Base-by-base conservation (phyloP, 2,329 filamentous ascomycete genomes). In the Thielaviopsis punctulata region DNA sequence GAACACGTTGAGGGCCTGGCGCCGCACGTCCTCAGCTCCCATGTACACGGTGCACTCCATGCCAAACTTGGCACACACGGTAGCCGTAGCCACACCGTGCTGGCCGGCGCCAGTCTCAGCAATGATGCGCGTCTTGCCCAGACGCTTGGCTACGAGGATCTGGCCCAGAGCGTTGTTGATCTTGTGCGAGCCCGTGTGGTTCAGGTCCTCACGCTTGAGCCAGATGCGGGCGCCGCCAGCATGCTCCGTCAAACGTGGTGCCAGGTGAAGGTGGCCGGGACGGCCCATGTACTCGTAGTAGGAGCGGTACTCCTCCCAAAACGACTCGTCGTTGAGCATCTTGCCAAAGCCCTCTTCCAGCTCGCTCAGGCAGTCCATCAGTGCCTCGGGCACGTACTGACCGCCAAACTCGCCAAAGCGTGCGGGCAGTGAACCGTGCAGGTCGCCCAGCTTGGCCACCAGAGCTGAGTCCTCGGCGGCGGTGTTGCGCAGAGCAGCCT, bases 31-130 rank as follows among this genome's bases (percentile, higher is more conserved):
- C 69, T 98, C 92, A 62, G 55, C 55, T 61, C 92, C 92, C 92
- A 98, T 98, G 69, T 89, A 98, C 52, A 98, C 85, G 25, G 88
- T 94, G 65, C 92, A 98, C 65, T 90, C 84, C 89, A 98, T 90
- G 63, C 87, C 88, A 62, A 98, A 96, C 69, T 95, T 95, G 63
- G 92, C 92, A 62, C 92, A 96, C 22, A 96, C 88, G 0, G 92
- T 98, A 1, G 92, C 92, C 25, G 92, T 96, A 2, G 92, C 92
- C 36, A 98, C 92, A 71, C 92, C 92, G 68, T 98, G 92, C 69
- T 98, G 92, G 18, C 92, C 92, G 51, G 92, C 92, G 59, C 92
- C 92, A 15, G 92, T 98, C 70, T 98, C 92, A 48, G 92, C 92
- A 60, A 98, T 98, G 61, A 98, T 96, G 65, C 88, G 84, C 5